phyloP scores from a whole-genome alignment of 2,329 filamentous ascomycete genomes.

The Ophiostoma piceae region DNA sequence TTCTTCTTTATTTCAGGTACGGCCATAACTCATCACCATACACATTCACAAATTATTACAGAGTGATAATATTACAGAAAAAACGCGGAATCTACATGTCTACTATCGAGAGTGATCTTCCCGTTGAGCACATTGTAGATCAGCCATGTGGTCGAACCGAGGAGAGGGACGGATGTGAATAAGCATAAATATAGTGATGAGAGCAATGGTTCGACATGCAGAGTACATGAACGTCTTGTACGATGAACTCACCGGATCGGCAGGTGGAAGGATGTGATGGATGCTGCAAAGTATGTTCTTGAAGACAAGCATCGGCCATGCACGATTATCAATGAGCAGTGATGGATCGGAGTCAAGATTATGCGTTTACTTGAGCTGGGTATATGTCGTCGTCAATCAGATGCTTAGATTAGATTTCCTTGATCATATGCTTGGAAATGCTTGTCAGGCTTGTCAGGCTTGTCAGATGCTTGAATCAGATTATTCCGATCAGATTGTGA shows the following conservation, averaged over 20 bases:
- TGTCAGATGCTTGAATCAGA: no score
- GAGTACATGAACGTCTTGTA: background rate
- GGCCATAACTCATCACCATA: background rate
- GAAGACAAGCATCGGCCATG: background rate
- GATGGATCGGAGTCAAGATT: no score
- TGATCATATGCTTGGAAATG: background rate
- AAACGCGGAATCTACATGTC: background rate
- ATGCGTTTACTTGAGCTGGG: background rate
- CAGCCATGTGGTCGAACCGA: conserved; percentile 5
- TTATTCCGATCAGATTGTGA: background rate
- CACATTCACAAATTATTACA: background rate
- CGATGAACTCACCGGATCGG: background rate
- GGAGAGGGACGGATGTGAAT: background rate
- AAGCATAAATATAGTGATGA: conserved; percentile 6
- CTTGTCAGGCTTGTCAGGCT: no score
- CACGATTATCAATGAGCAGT: background rate
- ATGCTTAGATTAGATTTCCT: background rate
- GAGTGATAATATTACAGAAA: background rate
- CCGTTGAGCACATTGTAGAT: conserved; percentile 14
- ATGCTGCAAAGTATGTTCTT: background rate
- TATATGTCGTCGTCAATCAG: background rate
- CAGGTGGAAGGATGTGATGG: background rate
- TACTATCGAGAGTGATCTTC: background rate
- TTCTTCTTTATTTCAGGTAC: background rate
- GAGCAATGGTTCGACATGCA: background rate